These are phyloP conservation scores for Trypanosoma melophagium DNA, from an alignment of 208 protist genomes.

Conservation along the genomic window DNA sequence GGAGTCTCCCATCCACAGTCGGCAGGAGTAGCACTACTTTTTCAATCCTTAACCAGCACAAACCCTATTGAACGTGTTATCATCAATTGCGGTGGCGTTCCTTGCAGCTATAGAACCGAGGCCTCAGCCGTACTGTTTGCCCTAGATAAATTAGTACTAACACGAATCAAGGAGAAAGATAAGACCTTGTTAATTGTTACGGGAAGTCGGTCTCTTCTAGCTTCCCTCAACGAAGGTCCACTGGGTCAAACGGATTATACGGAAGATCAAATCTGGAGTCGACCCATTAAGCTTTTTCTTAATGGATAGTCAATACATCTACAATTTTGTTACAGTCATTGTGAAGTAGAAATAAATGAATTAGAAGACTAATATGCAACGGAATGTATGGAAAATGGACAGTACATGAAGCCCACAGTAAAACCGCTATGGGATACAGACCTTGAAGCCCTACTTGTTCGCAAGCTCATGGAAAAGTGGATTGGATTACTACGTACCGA, in stretches of 20 bases:
- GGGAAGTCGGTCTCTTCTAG: slow-evolving; percentile 1
- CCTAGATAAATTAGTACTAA: background rate
- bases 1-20: background rate
- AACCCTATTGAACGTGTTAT: background rate
- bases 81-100: background rate
- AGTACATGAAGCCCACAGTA: too few species aligned
- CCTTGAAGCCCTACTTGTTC: too few species aligned
- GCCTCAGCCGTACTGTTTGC: background rate
- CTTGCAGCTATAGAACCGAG: slow-evolving; percentile 9
- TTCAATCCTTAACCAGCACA: background rate
- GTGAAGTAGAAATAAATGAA: too few species aligned
- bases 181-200: slow-evolving; percentile 1
- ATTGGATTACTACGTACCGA: too few species aligned
- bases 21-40: slow-evolving; percentile 4
- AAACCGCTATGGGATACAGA: too few species aligned
- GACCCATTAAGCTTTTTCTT: too few species aligned
- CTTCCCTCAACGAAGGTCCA: background rate
- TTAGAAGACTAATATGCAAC: too few species aligned
- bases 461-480: too few species aligned
- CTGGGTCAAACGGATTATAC: background rate
- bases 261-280: too few species aligned
- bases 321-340: too few species aligned
- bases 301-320: too few species aligned
- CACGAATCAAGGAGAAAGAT: background rate
- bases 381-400: too few species aligned